Percentiles rank a stretch among this genome's conserved stretches.
phyloP scores from a whole-genome alignment of 371 early-diverging fungal genomes.

The Actinomortierella ambigua region DNA sequence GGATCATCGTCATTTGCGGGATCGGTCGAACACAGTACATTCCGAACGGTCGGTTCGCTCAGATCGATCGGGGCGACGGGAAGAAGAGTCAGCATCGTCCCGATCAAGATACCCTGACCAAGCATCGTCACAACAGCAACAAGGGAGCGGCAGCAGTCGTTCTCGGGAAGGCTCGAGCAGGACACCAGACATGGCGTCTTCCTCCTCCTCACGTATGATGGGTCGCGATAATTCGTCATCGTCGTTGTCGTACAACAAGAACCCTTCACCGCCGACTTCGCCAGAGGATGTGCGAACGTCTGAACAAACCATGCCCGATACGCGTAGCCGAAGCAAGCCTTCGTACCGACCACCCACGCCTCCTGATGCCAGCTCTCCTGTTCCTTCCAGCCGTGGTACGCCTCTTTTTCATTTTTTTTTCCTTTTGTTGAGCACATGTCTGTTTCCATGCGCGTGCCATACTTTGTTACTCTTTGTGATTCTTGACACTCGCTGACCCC shows the following conservation, averaged over 20 bases:
- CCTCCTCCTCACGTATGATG: slow-evolving; percentile 9
- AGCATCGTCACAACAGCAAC: too few species aligned
- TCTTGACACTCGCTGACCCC: too few species aligned
- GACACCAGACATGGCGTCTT: slow-evolving; percentile 2
- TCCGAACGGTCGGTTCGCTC: slow-evolving; percentile 43
- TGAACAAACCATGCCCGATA: too few species aligned
- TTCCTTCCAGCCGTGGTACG: slow-evolving; percentile 22
- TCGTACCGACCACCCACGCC: slow-evolving; percentile 40
- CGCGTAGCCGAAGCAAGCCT: not conserved
- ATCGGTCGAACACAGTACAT: slow-evolving; percentile 38
- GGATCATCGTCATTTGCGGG: slow-evolving; percentile 12
- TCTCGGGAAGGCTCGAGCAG: too few species aligned
- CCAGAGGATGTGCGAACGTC: slow-evolving; percentile 25
- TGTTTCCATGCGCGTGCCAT: not conserved
- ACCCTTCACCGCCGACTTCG: slow-evolving; percentile 34
- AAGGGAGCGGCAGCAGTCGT: too few species aligned
- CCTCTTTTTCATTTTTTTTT: not conserved
- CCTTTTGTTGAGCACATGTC: slow-evolving; percentile 4
- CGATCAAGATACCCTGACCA: not conserved
- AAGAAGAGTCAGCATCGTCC: slow-evolving; percentile 3
- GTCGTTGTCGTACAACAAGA: slow-evolving; percentile 32
- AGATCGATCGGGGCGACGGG: slow-evolving; percentile 18
- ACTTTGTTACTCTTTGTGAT: slow-evolving; percentile 1
- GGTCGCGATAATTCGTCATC: slow-evolving; percentile 14
- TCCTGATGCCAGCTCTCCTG: slow-evolving; percentile 30